Evolutionary conservation across 306 rosid species (phyloP), one percentile per base, ranked within the genome.

Genomic region (Bauhinia variegata): DNA sequence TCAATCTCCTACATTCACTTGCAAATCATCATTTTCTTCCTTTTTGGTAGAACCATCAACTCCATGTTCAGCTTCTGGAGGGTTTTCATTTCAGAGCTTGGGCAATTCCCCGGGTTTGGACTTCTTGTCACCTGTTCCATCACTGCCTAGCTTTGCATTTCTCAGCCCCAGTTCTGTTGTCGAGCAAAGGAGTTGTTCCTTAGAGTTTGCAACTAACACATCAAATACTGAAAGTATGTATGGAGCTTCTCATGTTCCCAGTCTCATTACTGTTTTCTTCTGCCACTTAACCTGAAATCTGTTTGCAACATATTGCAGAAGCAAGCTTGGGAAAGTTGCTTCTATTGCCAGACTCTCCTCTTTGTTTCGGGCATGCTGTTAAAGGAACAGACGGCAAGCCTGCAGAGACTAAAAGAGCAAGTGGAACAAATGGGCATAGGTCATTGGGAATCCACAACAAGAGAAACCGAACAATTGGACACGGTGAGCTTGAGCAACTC

Each of bases 401-500:
- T 30, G 43, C 32, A 16, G 96, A 85, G 47, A 36, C 57, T 36
- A 85, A 80, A 78, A 85, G 95, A 69, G 61, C 89, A 6, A 78
- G 76, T n/a, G 76, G 80, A 65, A 55, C 64, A 51, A 82, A 63
- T 56, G 85, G 90, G 44, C 72, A 88, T 47, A 74, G 84, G 67
- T 60, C 60, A 10, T 53, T 79, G 59, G 89, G 89, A 74, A 78
- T 82, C 63, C 92, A 85, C 79, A 80, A 77, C 86, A 87, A 85
- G 84, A 87, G 90, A 77, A 87, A 87, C 66, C 89, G 86, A 53
- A 90, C 96, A 8, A 90, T 90, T 70, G 96, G 95, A 71, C 87
- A 83, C 1, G 97, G 97, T 4, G 96, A 91, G 69, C 85, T 63
- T 0, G 95, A 86, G 78, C 93, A 85, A 80, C 75, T 91, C 43